phyloP scores from a whole-genome alignment of 768 basidiomycete species.

The Leccinum uliginosum region DNA sequence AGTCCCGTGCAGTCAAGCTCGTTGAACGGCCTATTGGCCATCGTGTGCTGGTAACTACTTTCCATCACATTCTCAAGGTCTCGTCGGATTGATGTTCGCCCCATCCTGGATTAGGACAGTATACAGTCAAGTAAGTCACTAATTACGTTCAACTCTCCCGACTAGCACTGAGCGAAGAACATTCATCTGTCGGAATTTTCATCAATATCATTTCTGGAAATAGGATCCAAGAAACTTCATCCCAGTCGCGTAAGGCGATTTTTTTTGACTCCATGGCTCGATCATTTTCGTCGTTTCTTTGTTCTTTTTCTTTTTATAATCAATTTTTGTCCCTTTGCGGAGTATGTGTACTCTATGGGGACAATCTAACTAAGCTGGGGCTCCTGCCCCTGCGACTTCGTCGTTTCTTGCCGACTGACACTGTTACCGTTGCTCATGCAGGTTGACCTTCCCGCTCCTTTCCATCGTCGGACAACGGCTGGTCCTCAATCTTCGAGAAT shows the following conservation, averaged over 20 bases:
- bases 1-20: not conserved
- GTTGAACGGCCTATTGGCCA: not conserved
- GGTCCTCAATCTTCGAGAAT: slow-evolving; percentile 16
- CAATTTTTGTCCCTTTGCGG: too few relatives aligned
- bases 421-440: not conserved
- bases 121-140: not conserved
- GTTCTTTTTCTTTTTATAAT: too few relatives aligned
- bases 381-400: too few relatives aligned
- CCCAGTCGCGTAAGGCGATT: not conserved
- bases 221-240: slow-evolving; percentile 14
- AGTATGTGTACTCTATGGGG: too few relatives aligned
- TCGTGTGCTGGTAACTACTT: not conserved
- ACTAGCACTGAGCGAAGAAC: not conserved
- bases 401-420: not conserved
- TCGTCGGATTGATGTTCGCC: not conserved
- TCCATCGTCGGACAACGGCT: slow-evolving; percentile 17
- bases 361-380: too few relatives aligned
- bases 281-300: not conserved
- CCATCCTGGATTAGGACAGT: not conserved
- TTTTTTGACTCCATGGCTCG: not conserved
- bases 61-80: not conserved
- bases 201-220: not conserved
- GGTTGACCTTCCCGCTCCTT: slow-evolving; percentile 14
- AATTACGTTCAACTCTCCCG: not conserved
- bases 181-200: not conserved